phyloP scores from a whole-genome alignment of 495 filamentous ascomycete genomes.

The Penicillium turbatum region DNA sequence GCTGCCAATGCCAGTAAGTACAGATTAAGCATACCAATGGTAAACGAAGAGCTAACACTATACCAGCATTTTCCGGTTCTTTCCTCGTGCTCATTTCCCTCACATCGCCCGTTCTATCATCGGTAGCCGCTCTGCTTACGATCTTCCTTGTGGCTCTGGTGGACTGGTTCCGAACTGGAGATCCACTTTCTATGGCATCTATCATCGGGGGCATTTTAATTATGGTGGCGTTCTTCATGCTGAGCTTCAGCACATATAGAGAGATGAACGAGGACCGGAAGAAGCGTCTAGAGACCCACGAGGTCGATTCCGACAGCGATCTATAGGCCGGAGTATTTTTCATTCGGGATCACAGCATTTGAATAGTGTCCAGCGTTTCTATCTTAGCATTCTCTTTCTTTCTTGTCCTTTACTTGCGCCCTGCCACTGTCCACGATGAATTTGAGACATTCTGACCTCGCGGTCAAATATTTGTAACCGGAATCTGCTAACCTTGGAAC shows the following conservation, averaged over 20 bases:
- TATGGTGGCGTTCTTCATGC: constrained; percentile 74
- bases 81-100: constrained; percentile 90
- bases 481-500: too few relatives aligned
- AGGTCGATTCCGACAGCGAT: constrained; percentile 41
- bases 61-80: constrained; percentile 74
- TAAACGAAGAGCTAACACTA: constrained; percentile 6
- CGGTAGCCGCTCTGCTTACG: constrained; percentile 86
- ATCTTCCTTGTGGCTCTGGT: constrained; percentile 93
- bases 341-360: neutral
- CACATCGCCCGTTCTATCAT: constrained; percentile 86
- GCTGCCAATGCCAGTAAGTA: constrained; percentile 74
- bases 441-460: neutral
- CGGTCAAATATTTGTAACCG: too few relatives aligned
- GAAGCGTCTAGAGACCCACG: constrained; percentile 48
- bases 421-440: too few relatives aligned
- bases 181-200: constrained; percentile 66
- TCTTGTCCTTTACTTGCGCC: neutral
- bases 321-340: constrained; percentile 25
- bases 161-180: constrained; percentile 79
- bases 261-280: constrained; percentile 83
- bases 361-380: neutral
- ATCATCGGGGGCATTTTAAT: constrained; percentile 83
- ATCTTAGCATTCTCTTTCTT: neutral
- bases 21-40: neutral
- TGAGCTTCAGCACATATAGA: constrained; percentile 86